Evolutionary conservation across 2,329 filamentous ascomycete species (phyloP), one percentile per base, ranked within the genome.

Genomic region (Arthrobotrys sphaeroides): DNA sequence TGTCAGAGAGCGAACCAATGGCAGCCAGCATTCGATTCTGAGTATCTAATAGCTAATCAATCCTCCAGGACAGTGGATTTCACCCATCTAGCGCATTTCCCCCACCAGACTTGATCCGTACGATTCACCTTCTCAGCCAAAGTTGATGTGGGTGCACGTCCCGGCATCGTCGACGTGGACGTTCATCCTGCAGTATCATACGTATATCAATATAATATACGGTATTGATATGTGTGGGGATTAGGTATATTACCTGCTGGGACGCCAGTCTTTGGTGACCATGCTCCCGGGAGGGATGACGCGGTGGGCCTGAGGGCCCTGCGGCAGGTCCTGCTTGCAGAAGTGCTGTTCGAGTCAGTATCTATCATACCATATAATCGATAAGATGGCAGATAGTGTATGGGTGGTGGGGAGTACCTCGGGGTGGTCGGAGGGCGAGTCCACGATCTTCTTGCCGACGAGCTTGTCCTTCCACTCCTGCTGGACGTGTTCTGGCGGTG

Each of bases 91-190:
- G n/a, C n/a, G n/a, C n/a, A n/a, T n/a, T n/a, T n/a, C n/a, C n/a
- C n/a, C n/a, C n/a, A n/a, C n/a, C n/a, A n/a, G n/a, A n/a, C n/a
- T n/a, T n/a, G n/a, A n/a, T n/a, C n/a, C n/a, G n/a, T n/a, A n/a
- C n/a, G n/a, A n/a, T n/a, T n/a, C n/a, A n/a, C n/a, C 28, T 18
- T 26, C 31, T 31, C 77, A 80, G 16, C 78, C 78, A 53, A 73
- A 76, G 9, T 60, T 72, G 49, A 80, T 68, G 43, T 78, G 78
- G 2, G 72, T 80, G 55, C 77, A 77, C 33, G 26, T 62, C 28
- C 77, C 78, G n/a, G 78, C 61, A 5, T 73, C 69, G 22, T 78
- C 76, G 22, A 80, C 68, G 66, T 80, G 73, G 38, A 80, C 74
- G 73, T 80, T 80, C 55, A 80, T 61, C 45, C 78, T 79, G n/a